phyloP scores from a whole-genome alignment of 75 land plant species.

The Selaginella tamariscina region DNA sequence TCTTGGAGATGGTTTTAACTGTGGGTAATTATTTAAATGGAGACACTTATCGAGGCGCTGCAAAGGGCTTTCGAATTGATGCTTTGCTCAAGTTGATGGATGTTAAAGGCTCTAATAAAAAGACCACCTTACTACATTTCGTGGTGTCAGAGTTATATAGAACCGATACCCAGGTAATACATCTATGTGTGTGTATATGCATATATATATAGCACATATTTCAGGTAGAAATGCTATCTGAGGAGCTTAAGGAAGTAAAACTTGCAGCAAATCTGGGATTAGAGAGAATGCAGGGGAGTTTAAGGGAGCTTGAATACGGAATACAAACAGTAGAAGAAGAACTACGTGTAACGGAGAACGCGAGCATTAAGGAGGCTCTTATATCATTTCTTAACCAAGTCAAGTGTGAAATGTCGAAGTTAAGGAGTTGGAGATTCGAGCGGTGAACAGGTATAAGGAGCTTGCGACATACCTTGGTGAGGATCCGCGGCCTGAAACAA shows the following conservation, averaged over 20 bases:
- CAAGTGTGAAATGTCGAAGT: slow-evolving; percentile 3
- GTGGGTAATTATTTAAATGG: slow-evolving; percentile 36
- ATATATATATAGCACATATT: background rate
- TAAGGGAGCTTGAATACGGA: slow-evolving; percentile 26
- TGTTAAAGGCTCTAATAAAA: slow-evolving; percentile 79
- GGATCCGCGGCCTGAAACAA: slow-evolving; percentile 15
- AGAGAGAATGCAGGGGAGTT: slow-evolving; percentile 16
- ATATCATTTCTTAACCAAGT: slow-evolving; percentile 16
- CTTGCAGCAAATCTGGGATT: slow-evolving; percentile 21
- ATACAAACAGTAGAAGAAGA: slow-evolving; percentile 18
- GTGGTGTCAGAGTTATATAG: slow-evolving; percentile 74
- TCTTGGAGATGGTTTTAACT: slow-evolving; percentile 28
- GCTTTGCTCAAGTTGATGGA: slow-evolving; percentile 76
- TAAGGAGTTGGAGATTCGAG: background rate
- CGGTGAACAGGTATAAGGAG: slow-evolving; percentile 18
- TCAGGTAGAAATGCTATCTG: slow-evolving; percentile 20
- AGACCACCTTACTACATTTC: slow-evolving; percentile 80
- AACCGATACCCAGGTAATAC: slow-evolving; percentile 25
- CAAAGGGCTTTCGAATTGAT: slow-evolving; percentile 50
- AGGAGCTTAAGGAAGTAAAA: slow-evolving; percentile 30
- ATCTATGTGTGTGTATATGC: background rate
- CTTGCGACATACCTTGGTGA: slow-evolving; percentile 27
- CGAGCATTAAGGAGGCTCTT: slow-evolving; percentile 2
- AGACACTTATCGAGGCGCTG: slow-evolving; percentile 24
- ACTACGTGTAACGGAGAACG: background rate